A percentile compares a stretch with the other conserved stretches of the same genome.
These are phyloP conservation scores for Russula lepida DNA, from an alignment of 768 basidiomycete genomes.

Conservation along the genomic window DNA sequence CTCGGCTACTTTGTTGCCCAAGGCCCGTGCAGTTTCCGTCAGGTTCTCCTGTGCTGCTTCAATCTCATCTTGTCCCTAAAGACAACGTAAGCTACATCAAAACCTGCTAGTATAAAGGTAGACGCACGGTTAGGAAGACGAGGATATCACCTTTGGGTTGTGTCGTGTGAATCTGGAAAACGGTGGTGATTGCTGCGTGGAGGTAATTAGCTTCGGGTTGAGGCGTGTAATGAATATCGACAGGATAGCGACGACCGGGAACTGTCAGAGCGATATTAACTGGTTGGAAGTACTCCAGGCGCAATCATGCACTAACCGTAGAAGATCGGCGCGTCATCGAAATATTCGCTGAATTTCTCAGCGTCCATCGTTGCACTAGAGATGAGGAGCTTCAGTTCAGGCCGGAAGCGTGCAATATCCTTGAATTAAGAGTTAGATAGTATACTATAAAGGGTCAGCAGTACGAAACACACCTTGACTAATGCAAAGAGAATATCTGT, in stretches of 20 bases:
- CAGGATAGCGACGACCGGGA: conserved; percentile 93
- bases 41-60: conserved; percentile 96
- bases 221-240: conserved; percentile 97
- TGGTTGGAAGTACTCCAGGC: not conserved
- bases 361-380: conserved; percentile 97
- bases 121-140: conserved; percentile 85
- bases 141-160: conserved; percentile 97
- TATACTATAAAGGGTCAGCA: conserved; percentile 11
- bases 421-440: conserved; percentile 31
- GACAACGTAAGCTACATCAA: conserved; percentile 7
- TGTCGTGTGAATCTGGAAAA: conserved; percentile 98
- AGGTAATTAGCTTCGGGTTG: conserved; percentile 99
- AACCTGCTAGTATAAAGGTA: not conserved
- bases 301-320: conserved; percentile 47
- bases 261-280: conserved; percentile 39
- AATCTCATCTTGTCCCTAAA: conserved; percentile 95
- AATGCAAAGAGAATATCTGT: conserved; percentile 98
- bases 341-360: conserved; percentile 96
- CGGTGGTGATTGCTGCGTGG: conserved; percentile 95
- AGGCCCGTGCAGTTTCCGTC: conserved; percentile 86
- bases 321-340: conserved; percentile 93
- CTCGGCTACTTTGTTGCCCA: conserved; percentile 94
- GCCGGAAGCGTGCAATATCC: conserved; percentile 96
- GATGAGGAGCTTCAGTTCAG: conserved; percentile 87
- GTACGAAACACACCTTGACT: conserved; percentile 72